Conservation (phyloP, 148 eudicot genomes). For the Fagopyrum homotropicum region DNA sequence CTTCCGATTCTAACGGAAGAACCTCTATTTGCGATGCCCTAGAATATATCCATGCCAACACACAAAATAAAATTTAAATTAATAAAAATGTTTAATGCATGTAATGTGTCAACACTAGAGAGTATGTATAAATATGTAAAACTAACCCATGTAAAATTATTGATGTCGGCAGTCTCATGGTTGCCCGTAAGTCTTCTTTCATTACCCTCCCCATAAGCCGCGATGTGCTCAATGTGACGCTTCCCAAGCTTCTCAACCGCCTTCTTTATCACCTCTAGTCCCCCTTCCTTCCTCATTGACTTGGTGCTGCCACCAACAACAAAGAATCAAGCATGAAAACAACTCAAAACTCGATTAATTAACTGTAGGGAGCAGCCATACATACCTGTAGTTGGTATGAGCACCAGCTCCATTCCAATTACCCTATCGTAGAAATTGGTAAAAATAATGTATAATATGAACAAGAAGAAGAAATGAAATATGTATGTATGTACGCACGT, state of each 20-base stretch:
- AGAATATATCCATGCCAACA: neutral
- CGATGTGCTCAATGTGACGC: constrained; percentile 46
- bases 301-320: constrained; percentile 22
- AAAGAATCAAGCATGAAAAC: too few species aligned
- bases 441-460: neutral
- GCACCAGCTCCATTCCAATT: constrained; percentile 82
- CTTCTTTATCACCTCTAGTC: constrained; percentile 33
- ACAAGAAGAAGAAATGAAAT: neutral
- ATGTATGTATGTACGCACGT: constrained; percentile 3
- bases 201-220: constrained; percentile 58
- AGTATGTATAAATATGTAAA: neutral
- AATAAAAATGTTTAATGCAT: neutral
- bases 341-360: too few species aligned
- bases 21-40: constrained; percentile 66
- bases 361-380: too few species aligned
- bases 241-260: constrained; percentile 45
- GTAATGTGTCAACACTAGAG: neutral
- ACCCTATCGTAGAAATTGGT: constrained; percentile 25
- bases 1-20: constrained; percentile 56
- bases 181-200: constrained; percentile 57
- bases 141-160: constrained; percentile 51
- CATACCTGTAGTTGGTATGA: constrained; percentile 41
- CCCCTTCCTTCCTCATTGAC: constrained; percentile 41
- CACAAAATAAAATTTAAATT: neutral
- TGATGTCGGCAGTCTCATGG: constrained; percentile 53